These are phyloP conservation scores for Skeletonema menzelii DNA, from an alignment of 108 stramenopile genomes.

Conservation along the genomic window DNA sequence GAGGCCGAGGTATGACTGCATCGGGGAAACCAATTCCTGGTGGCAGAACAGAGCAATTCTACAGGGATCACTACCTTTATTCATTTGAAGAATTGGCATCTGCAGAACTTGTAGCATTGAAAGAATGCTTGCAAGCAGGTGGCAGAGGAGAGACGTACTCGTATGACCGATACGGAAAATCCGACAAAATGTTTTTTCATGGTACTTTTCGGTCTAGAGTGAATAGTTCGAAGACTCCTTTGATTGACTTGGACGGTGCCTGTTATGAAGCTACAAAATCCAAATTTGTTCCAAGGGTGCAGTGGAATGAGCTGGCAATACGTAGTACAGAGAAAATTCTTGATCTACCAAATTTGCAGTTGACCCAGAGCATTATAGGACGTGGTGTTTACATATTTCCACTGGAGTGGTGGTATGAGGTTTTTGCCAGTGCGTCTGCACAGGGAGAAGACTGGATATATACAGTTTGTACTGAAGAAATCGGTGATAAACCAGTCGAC, in stretches of 20 bases:
- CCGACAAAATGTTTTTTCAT: conserved; percentile 19
- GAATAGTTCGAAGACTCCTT: conserved; percentile 22
- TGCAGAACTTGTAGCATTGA: conserved; percentile 67
- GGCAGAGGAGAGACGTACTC: conserved; percentile 43
- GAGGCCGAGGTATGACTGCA: conserved; percentile 24
- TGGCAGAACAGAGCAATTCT: conserved; percentile 45
- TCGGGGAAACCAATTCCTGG: conserved; percentile 29
- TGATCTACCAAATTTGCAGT: conserved; percentile 48
- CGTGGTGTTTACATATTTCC: conserved; percentile 71
- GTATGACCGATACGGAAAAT: background rate
- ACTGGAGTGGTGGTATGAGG: conserved; percentile 88
- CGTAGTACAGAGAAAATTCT: conserved; percentile 64
- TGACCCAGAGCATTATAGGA: conserved; percentile 76
- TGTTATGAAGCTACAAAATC: conserved; percentile 64
- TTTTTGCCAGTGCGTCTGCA: conserved; percentile 15
- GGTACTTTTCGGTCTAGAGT: conserved; percentile 34
- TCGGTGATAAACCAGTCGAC: conserved; percentile 45
- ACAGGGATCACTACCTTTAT: conserved; percentile 58
- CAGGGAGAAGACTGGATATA: conserved; percentile 45
- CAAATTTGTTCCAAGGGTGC: conserved; percentile 50
- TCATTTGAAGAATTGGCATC: conserved; percentile 76
- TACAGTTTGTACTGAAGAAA: conserved; percentile 79
- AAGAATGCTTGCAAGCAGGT: conserved; percentile 53
- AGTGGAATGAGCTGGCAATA: conserved; percentile 65
- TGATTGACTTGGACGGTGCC: conserved; percentile 69